Evolutionary conservation across 495 filamentous ascomycete species (phyloP), one percentile per base, ranked within the genome.

Genomic region (Xylaria cubensis): DNA sequence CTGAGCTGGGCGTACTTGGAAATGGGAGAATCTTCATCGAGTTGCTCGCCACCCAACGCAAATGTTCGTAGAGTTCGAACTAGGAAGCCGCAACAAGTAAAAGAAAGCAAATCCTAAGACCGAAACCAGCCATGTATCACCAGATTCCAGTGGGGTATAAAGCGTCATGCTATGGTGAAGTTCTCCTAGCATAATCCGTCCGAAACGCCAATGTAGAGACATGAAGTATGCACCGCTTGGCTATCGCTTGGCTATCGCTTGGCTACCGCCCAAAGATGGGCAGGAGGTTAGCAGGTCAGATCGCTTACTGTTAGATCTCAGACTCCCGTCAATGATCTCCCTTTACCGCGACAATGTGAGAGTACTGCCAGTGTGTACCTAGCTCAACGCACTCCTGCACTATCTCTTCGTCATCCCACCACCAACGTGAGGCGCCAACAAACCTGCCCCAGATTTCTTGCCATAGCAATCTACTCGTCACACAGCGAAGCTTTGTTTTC

Each of bases 401-500:
- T 48, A 83, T 83, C 8, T 78, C 78, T 36, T 78, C 74, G 55
- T 87, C 83, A 29, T 88, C 84, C 85, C 85, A 87, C 85, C 86
- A 88, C 84, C 85, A 87, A 17, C 67, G 72, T 32, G 80, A 74
- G 26, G 78, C 83, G 50, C 77, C 75, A 13, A 85, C 85, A 67
- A 80, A 84, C 39, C 69, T 70, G 0, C 85, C 85, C 86, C 85
- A 88, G 1, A 82, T 76, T 44, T 84, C 81, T 62, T 81, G 78
- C 84, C 84, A 85, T 15, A 85, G 68, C 77, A 82, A 80, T 39
- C 83, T 79, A 2, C 78, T 80, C 8, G 82, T 72, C 10, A 82
- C 71, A 62, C 77, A 83, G 41, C 77, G 77, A 24, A 85, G 80
- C 71, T 85, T 79, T 6, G 53, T 73, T 67, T 70, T 79, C 61